Evolutionary conservation across 148 eudicot genomes (phyloP).

Genomic region (Chenopodium berlandieri): DNA sequence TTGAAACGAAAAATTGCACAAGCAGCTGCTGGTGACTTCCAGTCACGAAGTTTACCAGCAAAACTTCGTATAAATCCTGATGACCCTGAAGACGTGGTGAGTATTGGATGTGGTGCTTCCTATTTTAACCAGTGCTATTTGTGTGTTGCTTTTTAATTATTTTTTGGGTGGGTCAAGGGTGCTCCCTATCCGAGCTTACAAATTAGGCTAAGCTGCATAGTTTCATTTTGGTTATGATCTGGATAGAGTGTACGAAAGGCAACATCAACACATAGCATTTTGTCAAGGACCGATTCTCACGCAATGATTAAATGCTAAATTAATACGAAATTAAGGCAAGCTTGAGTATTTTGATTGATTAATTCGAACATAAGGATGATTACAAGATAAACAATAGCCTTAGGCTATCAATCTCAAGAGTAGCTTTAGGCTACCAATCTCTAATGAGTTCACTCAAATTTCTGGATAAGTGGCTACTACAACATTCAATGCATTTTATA

Average conservation of each 20-base stretch:
- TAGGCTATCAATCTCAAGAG: too few relatives aligned
- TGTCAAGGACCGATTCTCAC: too few relatives aligned
- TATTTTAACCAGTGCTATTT: background rate
- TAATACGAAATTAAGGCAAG: too few relatives aligned
- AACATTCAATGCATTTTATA: too few relatives aligned
- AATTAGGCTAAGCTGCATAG: background rate
- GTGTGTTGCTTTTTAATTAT: background rate
- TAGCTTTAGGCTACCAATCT: too few relatives aligned
- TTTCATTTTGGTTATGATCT: background rate
- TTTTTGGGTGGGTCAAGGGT: background rate
- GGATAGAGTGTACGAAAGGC: background rate
- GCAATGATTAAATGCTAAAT: too few relatives aligned
- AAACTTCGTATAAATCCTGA: constrained; percentile 88
- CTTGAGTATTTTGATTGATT: too few relatives aligned
- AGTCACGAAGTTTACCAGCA: constrained; percentile 64
- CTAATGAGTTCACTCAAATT: too few relatives aligned
- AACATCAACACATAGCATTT: background rate
- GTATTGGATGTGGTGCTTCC: constrained; percentile 16
- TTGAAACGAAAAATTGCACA: constrained; percentile 94
- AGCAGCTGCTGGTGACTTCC: constrained; percentile 68
- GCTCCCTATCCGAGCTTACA: background rate
- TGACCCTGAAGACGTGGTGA: constrained; percentile 97
- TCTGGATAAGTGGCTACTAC: too few relatives aligned
- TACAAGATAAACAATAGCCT: too few relatives aligned
- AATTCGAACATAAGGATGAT: too few relatives aligned